Percentiles rank a stretch among this genome's conserved stretches.
phyloP scores from a whole-genome alignment of 768 basidiomycete genomes.

The Auriscalpium orientale region DNA sequence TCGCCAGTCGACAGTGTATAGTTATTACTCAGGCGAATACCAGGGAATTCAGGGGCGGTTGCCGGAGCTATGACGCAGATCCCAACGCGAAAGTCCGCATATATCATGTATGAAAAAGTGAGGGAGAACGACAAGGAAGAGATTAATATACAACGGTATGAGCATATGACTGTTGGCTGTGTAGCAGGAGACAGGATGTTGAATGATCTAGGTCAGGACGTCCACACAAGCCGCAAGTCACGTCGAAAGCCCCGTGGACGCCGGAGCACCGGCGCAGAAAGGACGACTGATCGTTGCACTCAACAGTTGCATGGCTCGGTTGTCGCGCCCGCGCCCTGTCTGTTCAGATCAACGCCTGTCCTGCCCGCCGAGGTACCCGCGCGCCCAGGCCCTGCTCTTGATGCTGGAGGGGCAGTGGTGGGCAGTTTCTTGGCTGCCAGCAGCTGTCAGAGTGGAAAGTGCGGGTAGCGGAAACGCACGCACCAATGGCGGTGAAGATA shows the following conservation, averaged over 20 bases:
- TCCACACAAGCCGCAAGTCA: background rate
- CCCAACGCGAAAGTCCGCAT: conserved; percentile 17
- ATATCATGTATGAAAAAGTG: conserved; percentile 34
- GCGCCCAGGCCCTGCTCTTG: conserved; percentile 46
- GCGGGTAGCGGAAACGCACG: conserved; percentile 18
- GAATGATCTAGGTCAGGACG: background rate
- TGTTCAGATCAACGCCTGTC: conserved; percentile 78
- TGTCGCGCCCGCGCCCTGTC: conserved; percentile 46
- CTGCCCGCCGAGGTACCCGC: conserved; percentile 42
- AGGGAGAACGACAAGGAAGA: conserved; percentile 21
- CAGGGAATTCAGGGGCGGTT: too few relatives aligned
- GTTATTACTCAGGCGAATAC: background rate
- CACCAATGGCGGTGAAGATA: conserved; percentile 82
- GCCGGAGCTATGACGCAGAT: too few relatives aligned
- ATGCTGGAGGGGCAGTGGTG: conserved; percentile 62
- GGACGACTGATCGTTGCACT: conserved; percentile 4
- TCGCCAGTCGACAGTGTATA: background rate
- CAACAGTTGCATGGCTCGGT: conserved; percentile 76
- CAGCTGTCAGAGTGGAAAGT: background rate
- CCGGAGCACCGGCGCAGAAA: background rate
- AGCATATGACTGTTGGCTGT: conserved; percentile 1
- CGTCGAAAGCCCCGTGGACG: background rate
- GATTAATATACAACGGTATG: conserved; percentile 20
- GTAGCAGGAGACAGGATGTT: background rate
- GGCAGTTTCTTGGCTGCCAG: conserved; percentile 79